phyloP scores from a whole-genome alignment of 2,329 filamentous ascomycete genomes.

The Alternaria alternata region DNA sequence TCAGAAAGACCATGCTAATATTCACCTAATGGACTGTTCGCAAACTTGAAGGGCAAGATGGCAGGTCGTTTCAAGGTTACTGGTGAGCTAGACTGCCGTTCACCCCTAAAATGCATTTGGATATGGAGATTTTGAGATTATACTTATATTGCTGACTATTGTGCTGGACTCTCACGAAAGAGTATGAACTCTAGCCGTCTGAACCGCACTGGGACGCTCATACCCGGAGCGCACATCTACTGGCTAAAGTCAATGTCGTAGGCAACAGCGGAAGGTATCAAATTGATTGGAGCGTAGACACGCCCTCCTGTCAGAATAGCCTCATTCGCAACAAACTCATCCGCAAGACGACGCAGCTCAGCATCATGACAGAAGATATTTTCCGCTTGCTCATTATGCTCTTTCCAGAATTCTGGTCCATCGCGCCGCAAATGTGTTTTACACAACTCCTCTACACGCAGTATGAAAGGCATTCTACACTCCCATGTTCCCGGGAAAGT shows the following conservation, averaged over 20 bases:
- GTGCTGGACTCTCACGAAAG: no score
- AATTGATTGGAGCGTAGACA: no score
- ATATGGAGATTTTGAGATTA: no score
- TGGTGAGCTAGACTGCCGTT: no score
- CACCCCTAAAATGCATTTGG: no score
- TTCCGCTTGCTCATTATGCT: neutral
- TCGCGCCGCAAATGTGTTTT: neutral
- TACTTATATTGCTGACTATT: no score
- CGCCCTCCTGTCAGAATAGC: neutral
- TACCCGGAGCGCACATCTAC: neutral
- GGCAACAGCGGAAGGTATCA: no score
- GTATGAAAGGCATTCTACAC: neutral
- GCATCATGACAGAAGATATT: neutral
- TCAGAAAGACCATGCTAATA: neutral
- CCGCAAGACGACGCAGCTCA: neutral
- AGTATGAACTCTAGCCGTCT: neutral
- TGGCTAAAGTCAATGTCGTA: neutral
- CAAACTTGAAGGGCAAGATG: neutral
- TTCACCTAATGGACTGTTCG: neutral
- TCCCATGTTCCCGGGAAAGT: neutral
- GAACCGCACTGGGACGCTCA: neutral
- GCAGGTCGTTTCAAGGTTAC: neutral
- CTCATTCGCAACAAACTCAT: neutral
- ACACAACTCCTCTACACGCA: neutral
- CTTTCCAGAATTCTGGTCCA: neutral